Evolutionary conservation across 2,329 filamentous ascomycete genomes (phyloP).

Genomic region (Thielaviopsis populi): DNA sequence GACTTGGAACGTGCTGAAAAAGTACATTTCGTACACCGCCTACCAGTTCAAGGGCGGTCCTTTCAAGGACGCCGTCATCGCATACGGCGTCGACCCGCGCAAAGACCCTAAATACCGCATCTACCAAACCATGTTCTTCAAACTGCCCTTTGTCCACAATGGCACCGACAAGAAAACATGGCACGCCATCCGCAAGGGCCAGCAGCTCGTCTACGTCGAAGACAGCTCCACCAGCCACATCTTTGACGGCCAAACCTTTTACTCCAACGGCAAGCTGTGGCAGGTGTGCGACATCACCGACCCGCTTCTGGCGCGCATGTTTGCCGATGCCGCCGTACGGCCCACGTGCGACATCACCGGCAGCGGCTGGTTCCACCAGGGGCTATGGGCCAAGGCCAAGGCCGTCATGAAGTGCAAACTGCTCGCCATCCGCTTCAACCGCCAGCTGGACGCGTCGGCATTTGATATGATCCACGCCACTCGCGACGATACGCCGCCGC

Average conservation of each 20-base stretch:
- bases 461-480: slow-evolving; percentile 30
- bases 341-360: slow-evolving; percentile 41
- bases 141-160: slow-evolving; percentile 35
- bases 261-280: slow-evolving; percentile 77
- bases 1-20: slow-evolving; percentile 47
- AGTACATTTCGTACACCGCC: slow-evolving; percentile 67
- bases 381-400: slow-evolving; percentile 69
- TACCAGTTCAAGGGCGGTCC: slow-evolving; percentile 90
- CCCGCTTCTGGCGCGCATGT: slow-evolving; percentile 50
- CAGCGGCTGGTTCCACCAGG: slow-evolving; percentile 75
- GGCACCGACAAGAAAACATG: slow-evolving; percentile 25
- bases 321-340: slow-evolving; percentile 48
- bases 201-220: slow-evolving; percentile 27
- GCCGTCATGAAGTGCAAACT: slow-evolving; percentile 82
- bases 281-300: slow-evolving; percentile 88
- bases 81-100: slow-evolving; percentile 75
- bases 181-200: slow-evolving; percentile 20
- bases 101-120: slow-evolving; percentile 57
- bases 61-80: slow-evolving; percentile 76
- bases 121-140: slow-evolving; percentile 85
- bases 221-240: slow-evolving; percentile 46
- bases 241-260: slow-evolving; percentile 65
- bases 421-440: slow-evolving; percentile 45
- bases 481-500: slow-evolving; percentile 22
- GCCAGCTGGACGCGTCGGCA: slow-evolving; percentile 34